Conservation (phyloP, 257 asterid species). For the Nicotiana benthamiana region DNA sequence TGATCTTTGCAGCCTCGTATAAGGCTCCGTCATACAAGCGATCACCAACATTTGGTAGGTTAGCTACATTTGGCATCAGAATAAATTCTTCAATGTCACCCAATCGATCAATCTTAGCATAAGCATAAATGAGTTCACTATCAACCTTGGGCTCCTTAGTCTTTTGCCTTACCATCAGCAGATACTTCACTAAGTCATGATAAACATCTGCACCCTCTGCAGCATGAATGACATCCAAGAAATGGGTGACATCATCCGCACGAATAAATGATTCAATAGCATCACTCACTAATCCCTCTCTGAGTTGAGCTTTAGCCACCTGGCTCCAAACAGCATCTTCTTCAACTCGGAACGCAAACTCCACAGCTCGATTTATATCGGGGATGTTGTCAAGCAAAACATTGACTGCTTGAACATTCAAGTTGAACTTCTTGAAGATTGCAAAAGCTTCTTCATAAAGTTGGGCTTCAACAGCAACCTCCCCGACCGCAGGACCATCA, state of each 20-base stretch:
- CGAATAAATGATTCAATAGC: constrained; percentile 98
- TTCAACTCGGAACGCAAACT: constrained; percentile 97
- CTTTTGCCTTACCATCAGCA: constrained; percentile 97
- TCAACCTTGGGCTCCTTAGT: constrained; percentile 97
- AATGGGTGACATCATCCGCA: constrained; percentile 91
- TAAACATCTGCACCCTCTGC: constrained; percentile 83
- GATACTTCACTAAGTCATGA: constrained; percentile 90
- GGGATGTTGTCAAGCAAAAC: constrained; percentile 83
- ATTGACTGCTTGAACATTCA: constrained; percentile 97
- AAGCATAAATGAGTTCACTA: constrained; percentile 95
- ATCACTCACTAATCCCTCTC: constrained; percentile 95
- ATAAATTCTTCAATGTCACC: constrained; percentile 87
- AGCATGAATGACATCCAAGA: constrained; percentile 87
- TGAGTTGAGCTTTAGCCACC: constrained; percentile 95
- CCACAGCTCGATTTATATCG: constrained; percentile 92
- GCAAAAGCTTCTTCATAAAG: constrained; percentile 90
- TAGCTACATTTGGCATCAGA: constrained; percentile 34
- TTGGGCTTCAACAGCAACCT: constrained; percentile 90
- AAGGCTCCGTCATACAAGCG: constrained; percentile 25
- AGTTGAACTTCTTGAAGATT: constrained; percentile 88
- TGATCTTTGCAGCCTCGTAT: constrained; percentile 78
- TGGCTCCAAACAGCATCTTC: constrained; percentile 99
- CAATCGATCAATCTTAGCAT: constrained; percentile 92
- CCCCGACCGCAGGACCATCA: constrained; percentile 99
- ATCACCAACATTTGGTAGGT: constrained; percentile 31